A percentile compares a stretch with the other conserved stretches of the same genome.
Evolutionary conservation across 345 rosid genomes (phyloP).

Genomic region (Bruguiera parviflora): DNA sequence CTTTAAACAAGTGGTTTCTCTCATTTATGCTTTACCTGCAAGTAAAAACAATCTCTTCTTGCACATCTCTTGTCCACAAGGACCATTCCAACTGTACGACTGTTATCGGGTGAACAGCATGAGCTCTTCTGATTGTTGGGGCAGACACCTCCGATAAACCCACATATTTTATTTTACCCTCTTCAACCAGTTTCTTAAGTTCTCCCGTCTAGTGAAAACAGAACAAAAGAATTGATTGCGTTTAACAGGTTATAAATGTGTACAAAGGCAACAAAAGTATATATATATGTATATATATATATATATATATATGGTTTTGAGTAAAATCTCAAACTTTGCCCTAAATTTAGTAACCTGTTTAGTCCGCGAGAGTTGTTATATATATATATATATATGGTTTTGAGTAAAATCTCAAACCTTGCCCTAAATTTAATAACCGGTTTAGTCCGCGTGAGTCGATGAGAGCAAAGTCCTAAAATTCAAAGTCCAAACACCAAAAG

Average conservation of each 20-base stretch:
- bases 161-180: conserved; percentile 66
- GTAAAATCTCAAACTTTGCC: too few relatives aligned
- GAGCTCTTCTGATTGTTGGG: conserved; percentile 76
- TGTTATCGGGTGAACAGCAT: conserved; percentile 70
- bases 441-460: too few relatives aligned
- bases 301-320: too few relatives aligned
- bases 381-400: too few relatives aligned
- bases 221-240: not conserved
- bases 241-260: not conserved
- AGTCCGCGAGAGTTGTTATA: too few relatives aligned
- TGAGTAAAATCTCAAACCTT: too few relatives aligned
- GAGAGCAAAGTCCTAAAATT: too few relatives aligned
- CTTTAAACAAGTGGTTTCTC: not conserved
- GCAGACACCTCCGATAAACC: conserved; percentile 80
- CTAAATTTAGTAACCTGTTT: too few relatives aligned
- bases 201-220: conserved; percentile 40
- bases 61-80: conserved; percentile 74
- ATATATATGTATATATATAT: too few relatives aligned
- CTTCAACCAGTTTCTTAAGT: conserved; percentile 67
- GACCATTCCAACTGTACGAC: conserved; percentile 81
- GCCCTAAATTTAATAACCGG: too few relatives aligned
- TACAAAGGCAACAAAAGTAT: not conserved
- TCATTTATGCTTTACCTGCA: conserved; percentile 15
- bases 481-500: too few relatives aligned
- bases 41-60: conserved; percentile 56